Base-by-base conservation (phyloP, 2,329 filamentous ascomycete genomes). In the Bipolaris cookei region DNA sequence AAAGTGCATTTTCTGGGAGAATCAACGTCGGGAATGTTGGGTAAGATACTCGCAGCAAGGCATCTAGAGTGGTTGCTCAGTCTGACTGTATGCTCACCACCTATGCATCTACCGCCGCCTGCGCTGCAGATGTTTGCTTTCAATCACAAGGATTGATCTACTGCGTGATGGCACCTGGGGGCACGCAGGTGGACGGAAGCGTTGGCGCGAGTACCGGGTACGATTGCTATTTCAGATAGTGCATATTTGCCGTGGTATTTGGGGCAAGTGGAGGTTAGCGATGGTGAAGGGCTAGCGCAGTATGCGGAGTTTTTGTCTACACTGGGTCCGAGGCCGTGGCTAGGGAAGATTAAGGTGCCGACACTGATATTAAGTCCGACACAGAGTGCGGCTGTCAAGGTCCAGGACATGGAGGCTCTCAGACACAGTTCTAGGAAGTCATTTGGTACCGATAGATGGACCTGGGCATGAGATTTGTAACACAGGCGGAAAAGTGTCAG, bases 391-490 rank as follows among this genome's bases (percentile, higher is more conserved):
- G 74, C 73, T 23, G 66, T 69, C 1, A 68, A 54, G 39, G 44
- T 73, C 6, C 65, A 72, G 37, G 74, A 75, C 21, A 70, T 72
- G 59, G 56, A 60, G 52, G 45, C 43, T 3, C 18, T 76, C 1
- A 44, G 39, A 58, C 32, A 49, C 52, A 46, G 65, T 75, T 6
- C 5, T 41, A 4, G 62, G 62, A 5, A 58, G 67, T 25, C 64
- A 44, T 28, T 20, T 76, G 35, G 72, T 65, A 54, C 49, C 72
- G 10, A 48, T 76, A 10, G 59, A 70, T 38, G 72, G 67, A 1
- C 59, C 59, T 13, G 73, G 72, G 6, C 74, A 76, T 60, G 74
- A 77, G 61, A 76, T 76, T n/a, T 76, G 67, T 74, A 5, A 72
- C 69, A 2, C 53, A 64, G 25, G 61, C 72, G 1, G 64, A 69